These are phyloP conservation scores for Pinus taeda DNA, from an alignment of 75 land plant genomes.

Conservation along the genomic window DNA sequence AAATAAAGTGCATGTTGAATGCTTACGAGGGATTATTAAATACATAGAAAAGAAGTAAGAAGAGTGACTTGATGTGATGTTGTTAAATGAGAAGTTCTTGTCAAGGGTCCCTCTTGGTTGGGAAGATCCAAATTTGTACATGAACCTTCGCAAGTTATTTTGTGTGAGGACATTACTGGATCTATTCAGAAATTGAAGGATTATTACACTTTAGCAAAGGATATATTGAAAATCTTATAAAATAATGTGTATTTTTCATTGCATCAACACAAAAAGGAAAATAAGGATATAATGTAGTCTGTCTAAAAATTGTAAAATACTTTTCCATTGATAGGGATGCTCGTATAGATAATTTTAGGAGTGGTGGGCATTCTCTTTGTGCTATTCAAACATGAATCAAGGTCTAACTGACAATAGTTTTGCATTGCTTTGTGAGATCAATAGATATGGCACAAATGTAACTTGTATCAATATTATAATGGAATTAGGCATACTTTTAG, in stretches of 20 bases:
- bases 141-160: no score
- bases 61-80: no score
- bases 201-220: slow-evolving; percentile 80
- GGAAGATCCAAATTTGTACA: no score
- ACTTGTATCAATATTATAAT: not conserved
- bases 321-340: not conserved
- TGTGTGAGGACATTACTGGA: no score
- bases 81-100: no score
- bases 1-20: no score
- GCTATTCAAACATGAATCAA: not conserved
- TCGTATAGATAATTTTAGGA: not conserved
- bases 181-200: no score
- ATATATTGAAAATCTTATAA: slow-evolving; percentile 83
- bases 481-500: not conserved
- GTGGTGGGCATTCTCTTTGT: not conserved
- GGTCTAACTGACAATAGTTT: not conserved
- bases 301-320: no score
- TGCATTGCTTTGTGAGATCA: no score
- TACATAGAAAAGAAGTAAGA: no score
- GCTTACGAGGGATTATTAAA: no score
- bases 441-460: not conserved
- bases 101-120: no score
- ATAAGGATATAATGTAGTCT: not conserved
- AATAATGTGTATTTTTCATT: slow-evolving; percentile 80
- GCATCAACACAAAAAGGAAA: slow-evolving; percentile 20